Conservation (phyloP, 495 filamentous ascomycete genomes). For the Ramalina peruviana region DNA sequence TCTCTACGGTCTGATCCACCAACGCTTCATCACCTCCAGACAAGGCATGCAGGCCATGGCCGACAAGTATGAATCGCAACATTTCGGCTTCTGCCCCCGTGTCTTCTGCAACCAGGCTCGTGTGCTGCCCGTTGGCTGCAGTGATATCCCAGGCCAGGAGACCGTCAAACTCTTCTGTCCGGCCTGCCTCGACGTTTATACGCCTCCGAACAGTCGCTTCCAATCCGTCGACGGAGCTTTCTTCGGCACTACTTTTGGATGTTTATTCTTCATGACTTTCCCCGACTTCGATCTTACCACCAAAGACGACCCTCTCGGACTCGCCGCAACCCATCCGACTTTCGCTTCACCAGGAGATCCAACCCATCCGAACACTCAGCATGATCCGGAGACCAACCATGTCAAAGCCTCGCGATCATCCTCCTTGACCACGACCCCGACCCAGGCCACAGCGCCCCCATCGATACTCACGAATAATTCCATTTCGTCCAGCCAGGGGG, state of each 20-base stretch:
- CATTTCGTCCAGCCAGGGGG: neutral
- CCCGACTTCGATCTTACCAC: constrained; percentile 72
- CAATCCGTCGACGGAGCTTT: constrained; percentile 97
- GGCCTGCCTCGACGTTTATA: constrained; percentile 91
- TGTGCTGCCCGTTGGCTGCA: constrained; percentile 83
- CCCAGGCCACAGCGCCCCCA: constrained; percentile 4
- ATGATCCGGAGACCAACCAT: constrained; percentile 20
- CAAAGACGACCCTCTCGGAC: constrained; percentile 16
- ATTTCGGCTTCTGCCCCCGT: constrained; percentile 87
- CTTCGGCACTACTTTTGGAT: constrained; percentile 91
- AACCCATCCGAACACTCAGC: constrained; percentile 28
- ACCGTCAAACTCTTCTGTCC: constrained; percentile 98
- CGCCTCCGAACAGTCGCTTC: constrained; percentile 91
- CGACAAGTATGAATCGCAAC: constrained; percentile 91
- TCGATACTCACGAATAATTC: constrained; percentile 10
- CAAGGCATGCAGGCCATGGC: constrained; percentile 98
- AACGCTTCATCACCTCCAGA: constrained; percentile 95
- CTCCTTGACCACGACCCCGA: constrained; percentile 22
- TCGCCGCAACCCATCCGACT: constrained; percentile 14
- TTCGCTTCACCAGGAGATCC: constrained; percentile 12
- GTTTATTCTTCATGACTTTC: constrained; percentile 95
- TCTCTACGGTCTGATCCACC: constrained; percentile 94
- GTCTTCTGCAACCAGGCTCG: constrained; percentile 77
- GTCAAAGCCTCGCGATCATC: constrained; percentile 22
- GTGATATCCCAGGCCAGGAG: constrained; percentile 87